Evolutionary conservation across 2,329 filamentous ascomycete species (phyloP), one percentile per base, ranked within the genome.

Genomic region (Neonectria sp.): DNA sequence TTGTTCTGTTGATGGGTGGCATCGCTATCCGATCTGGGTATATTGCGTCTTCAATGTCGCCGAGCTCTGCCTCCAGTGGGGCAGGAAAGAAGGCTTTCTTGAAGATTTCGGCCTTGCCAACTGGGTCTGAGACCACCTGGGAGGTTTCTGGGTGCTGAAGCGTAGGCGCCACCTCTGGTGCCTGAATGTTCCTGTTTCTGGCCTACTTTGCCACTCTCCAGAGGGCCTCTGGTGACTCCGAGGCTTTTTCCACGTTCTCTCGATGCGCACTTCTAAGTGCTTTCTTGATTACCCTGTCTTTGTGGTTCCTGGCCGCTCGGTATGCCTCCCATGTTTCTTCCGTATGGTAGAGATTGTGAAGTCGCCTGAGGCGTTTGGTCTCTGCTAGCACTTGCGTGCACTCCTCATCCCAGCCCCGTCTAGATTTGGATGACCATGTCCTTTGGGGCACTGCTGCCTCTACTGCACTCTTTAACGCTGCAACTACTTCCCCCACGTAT

Each of bases 141-240:
- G 27, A 52, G 25, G 49, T 52, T 13, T 31, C 25, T 31, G 25
- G 25, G 49, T 52, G 15, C n/a, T 52, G 6, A 8, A 52, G n/a
- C 15, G 9, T 35, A 29, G 25, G 49, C 31, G 25, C 31, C 8
- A 31, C 24, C 31, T 29, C n/a, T 29, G 25, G 49, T 29, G 25
- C 25, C 43, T 46, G 21, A 24, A 12, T 24, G 43, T n/a, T 45
- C n/a, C 51, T 62, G 13, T 62, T 62, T 46, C 37, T 31, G 3
- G 59, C 49, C 51, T 48, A 62, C n/a, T 62, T 62, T 8, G 37
- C 59, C 15, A 55, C 24, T 24, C 12, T 45, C 59, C 40, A 55
- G 15, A 62, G 58, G 13, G 46, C 31, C 24, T 52, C 21, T 53
- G 31, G 58, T 43, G 46, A 60, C 46, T 52, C 33, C 13, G 31